Conservation (phyloP, 495 filamentous ascomycete genomes). For the Trichoderma orchidacearum region DNA sequence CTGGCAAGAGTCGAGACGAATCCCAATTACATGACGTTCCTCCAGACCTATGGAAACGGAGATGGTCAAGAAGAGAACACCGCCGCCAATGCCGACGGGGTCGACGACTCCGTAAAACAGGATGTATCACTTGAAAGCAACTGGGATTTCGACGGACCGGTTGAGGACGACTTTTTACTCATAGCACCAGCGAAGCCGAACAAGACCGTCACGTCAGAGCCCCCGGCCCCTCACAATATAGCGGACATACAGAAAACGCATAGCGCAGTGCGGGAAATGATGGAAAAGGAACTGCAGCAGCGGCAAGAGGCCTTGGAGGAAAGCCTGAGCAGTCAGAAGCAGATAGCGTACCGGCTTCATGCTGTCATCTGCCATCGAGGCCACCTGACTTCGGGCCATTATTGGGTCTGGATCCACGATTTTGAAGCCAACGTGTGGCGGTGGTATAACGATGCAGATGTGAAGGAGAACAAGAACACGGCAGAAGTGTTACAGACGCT, state of each 20-base stretch:
- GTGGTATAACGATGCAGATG: slow-evolving; percentile 82
- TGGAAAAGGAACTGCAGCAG: not conserved
- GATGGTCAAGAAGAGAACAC: not conserved
- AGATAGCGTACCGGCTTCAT: slow-evolving; percentile 69
- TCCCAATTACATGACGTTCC: not conserved
- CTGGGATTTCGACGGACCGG: slow-evolving; percentile 15
- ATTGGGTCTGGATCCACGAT: slow-evolving; percentile 94
- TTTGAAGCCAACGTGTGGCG: slow-evolving; percentile 72
- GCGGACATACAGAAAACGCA: not conserved
- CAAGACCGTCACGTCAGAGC: not conserved
- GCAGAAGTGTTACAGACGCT: slow-evolving; percentile 50
- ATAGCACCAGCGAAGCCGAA: not conserved
- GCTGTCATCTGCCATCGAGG: slow-evolving; percentile 87
- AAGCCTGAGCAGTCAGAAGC: slow-evolving; percentile 8
- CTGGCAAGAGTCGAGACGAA: not conserved
- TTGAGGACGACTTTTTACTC: slow-evolving; percentile 1
- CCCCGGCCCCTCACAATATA: not conserved
- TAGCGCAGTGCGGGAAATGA: not conserved
- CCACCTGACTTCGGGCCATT: slow-evolving; percentile 57
- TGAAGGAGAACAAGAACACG: slow-evolving; percentile 45
- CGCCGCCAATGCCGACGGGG: not conserved
- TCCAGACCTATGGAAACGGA: not conserved
- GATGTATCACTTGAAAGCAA: slow-evolving; percentile 17
- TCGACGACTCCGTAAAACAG: not conserved
- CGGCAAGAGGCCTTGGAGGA: not conserved